Conservation (phyloP, 164 flowering plant genomes). For the Hamamelis virginiana region DNA sequence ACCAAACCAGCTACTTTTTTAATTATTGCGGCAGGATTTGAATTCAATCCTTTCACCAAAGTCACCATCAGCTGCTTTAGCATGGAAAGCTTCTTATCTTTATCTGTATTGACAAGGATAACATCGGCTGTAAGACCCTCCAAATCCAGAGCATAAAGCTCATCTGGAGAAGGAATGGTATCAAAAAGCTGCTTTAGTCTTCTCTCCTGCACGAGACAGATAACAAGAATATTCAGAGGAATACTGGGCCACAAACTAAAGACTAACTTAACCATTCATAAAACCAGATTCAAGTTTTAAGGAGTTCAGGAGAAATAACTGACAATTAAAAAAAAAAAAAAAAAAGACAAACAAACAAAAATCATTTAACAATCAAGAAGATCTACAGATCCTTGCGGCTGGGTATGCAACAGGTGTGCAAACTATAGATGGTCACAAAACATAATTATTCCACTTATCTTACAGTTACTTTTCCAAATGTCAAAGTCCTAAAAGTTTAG, state of each 20-base stretch:
- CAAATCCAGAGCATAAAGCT: conserved; percentile 62
- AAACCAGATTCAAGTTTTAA: neutral
- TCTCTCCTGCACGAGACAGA: conserved; percentile 54
- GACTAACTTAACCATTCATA: neutral
- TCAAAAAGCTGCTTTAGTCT: conserved; percentile 73
- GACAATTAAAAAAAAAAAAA: too few species aligned
- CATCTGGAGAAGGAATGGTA: conserved; percentile 74
- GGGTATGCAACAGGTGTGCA: too few species aligned
- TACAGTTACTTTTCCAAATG: too few species aligned
- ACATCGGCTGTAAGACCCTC: conserved; percentile 78
- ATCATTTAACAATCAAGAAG: too few species aligned
- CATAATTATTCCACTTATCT: too few species aligned
- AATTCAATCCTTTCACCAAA: conserved; percentile 71
- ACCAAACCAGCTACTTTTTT: conserved; percentile 96
- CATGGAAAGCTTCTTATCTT: conserved; percentile 89
- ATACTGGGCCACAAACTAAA: neutral
- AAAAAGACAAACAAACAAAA: too few species aligned
- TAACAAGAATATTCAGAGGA: neutral
- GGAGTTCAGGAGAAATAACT: neutral
- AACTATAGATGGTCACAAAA: too few species aligned
- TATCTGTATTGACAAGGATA: conserved; percentile 79
- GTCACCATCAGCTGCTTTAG: conserved; percentile 78
- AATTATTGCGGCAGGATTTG: conserved; percentile 82
- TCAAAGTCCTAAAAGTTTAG: too few species aligned
- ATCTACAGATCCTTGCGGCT: too few species aligned